Evolutionary conservation across 176 grass and related monocot species (phyloP).

Genomic region (Avena insularis): DNA sequence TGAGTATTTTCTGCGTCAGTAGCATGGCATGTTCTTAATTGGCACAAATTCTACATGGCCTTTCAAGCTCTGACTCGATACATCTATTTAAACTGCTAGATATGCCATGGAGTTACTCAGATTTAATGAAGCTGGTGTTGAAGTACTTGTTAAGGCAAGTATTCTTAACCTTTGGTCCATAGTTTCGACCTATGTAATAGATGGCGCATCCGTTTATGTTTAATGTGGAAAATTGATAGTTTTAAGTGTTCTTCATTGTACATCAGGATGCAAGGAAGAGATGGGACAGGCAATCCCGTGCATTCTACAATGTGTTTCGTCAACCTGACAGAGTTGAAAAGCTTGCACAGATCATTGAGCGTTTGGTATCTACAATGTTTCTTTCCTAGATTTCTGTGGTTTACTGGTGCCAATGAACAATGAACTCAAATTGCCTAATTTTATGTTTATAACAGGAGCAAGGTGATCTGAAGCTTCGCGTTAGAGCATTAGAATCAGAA

Average conservation of each 20-base stretch:
- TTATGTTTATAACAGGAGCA: slow-evolving; percentile 72
- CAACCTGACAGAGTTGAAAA: slow-evolving; percentile 99
- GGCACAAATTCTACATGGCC: background rate
- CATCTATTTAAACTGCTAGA: slow-evolving; percentile 54
- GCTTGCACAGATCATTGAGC: slow-evolving; percentile 84
- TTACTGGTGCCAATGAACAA: slow-evolving; percentile 20
- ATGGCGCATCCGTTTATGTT: background rate
- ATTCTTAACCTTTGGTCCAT: slow-evolving; percentile 36
- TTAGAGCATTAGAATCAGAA: slow-evolving; percentile 96
- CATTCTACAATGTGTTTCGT: slow-evolving; percentile 95
- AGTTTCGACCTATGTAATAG: slow-evolving; percentile 18
- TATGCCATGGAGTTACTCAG: slow-evolving; percentile 92
- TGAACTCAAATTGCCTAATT: background rate
- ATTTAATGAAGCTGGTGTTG: slow-evolving; percentile 97
- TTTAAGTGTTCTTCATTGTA: slow-evolving; percentile 39
- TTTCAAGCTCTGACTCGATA: slow-evolving; percentile 45
- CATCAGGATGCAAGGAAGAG: slow-evolving; percentile 85
- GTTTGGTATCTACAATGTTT: slow-evolving; percentile 59
- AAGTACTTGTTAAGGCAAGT: slow-evolving; percentile 89
- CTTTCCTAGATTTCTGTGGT: slow-evolving; percentile 15
- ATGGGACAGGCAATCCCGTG: slow-evolving; percentile 94
- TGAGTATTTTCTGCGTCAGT: slow-evolving; percentile 58
- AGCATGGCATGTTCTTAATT: slow-evolving; percentile 31
- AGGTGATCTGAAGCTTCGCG: slow-evolving; percentile 97
- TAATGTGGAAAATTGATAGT: slow-evolving; percentile 17